Evolutionary conservation across 345 rosid species (phyloP).

Genomic region (Acer campestre): DNA sequence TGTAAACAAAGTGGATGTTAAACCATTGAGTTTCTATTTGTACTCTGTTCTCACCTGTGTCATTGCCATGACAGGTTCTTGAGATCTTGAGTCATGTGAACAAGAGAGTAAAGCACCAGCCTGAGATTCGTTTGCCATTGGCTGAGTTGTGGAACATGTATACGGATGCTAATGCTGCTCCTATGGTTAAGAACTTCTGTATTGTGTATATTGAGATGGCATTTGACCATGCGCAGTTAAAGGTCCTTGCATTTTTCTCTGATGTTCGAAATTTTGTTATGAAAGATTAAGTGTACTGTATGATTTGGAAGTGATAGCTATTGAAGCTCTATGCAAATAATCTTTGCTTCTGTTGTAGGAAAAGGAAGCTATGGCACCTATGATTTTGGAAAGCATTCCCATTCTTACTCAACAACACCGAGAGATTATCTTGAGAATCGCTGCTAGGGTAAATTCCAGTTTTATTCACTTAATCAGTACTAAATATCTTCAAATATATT

Average conservation of each 20-base stretch:
- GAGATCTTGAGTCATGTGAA: slow-evolving; percentile 95
- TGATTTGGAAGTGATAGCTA: not conserved
- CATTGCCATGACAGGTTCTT: slow-evolving; percentile 62
- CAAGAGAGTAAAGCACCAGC: slow-evolving; percentile 91
- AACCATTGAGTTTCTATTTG: too few relatives aligned
- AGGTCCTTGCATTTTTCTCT: slow-evolving; percentile 38
- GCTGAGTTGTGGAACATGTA: slow-evolving; percentile 69
- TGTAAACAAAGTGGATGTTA: too few relatives aligned
- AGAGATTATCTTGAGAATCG: slow-evolving; percentile 77
- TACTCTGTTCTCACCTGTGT: not conserved
- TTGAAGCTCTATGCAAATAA: slow-evolving; percentile 18
- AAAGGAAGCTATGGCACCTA: slow-evolving; percentile 74
- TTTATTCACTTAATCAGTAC: not conserved
- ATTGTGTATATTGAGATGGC: slow-evolving; percentile 96
- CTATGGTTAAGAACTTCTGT: slow-evolving; percentile 87
- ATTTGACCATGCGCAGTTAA: slow-evolving; percentile 63
- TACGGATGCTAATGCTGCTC: slow-evolving; percentile 52
- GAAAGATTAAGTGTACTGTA: not conserved
- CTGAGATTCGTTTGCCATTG: slow-evolving; percentile 77
- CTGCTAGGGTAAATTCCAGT: slow-evolving; percentile 50
- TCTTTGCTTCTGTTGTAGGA: slow-evolving; percentile 48
- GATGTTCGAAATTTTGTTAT: not conserved
- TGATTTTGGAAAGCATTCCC: slow-evolving; percentile 61
- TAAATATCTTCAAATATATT: too few relatives aligned
- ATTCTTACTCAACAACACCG: slow-evolving; percentile 85